Evolutionary conservation across 805 yeast genomes (phyloP), one percentile per base, ranked within the genome.

Genomic region (Schwanniomyces pseudopolymorphus): DNA sequence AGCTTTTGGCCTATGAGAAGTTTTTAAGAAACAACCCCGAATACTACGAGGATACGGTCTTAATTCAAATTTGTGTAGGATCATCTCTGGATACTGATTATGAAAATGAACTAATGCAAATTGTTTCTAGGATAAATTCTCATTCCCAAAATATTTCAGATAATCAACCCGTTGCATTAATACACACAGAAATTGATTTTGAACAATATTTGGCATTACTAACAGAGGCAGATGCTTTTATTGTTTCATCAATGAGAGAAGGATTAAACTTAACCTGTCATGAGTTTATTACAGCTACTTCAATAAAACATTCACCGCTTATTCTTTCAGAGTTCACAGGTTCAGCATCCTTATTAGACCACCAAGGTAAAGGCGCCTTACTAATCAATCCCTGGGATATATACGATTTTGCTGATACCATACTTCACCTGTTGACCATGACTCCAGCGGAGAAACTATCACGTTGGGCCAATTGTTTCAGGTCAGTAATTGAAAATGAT

Each of bases 251-350:
- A 1, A 79, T 92, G 75, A 83, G 99, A 61, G 99, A 94, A 65
- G 99, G 99, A 21, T 87, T 94, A 90, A 94, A 94, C 58, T 74
- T 94, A 59, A 91, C 98, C 0, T 92, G 97, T 56, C 99, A 94
- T 61, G 99, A 94, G 63, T 94, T 86, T 62, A 79, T 90, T 36
- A 85, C 84, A 45, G 87, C 96, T 21, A 80, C 94, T 1, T 68
- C 74, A 19, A 81, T 79, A 36, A 80, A 80, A 48, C 83, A 85
- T 53, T 85, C 96, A 0, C 96, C 97, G 1, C 75, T 92, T 51
- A 78, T 94, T 39, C 66, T 94, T 45, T 87, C 96, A 33, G 99
- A 94, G 64, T 94, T 94, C 57, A 90, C 97, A 1, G 99, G 99
- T 1, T 87, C 96, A 9, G 96, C 98, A 0, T 77, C 85, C 4